phyloP scores from a whole-genome alignment of 1,284 basidiomycete species.

The Stereum hirsutum region DNA sequence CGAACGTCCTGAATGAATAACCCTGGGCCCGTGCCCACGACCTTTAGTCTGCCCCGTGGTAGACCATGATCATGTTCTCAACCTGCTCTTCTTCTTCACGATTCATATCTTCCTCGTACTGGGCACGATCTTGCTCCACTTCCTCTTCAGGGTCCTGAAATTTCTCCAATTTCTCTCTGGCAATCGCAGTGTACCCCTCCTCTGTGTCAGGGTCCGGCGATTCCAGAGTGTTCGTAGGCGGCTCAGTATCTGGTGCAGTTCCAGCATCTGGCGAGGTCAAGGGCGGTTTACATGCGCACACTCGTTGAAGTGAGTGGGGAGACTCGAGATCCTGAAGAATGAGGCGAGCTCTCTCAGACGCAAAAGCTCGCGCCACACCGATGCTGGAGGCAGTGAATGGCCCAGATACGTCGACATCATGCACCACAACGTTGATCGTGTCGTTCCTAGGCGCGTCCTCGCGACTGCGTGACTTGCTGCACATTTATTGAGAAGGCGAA shows the following conservation, averaged over 20 bases:
- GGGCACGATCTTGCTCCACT: no score
- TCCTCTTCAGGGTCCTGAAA: conserved; percentile 7
- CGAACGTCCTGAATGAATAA: no score
- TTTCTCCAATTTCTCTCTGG: conserved; percentile 17
- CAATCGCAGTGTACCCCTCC: conserved; percentile 27
- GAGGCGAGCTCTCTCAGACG: conserved; percentile 46
- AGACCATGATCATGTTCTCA: no score
- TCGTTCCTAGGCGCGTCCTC: conserved; percentile 35
- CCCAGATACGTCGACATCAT: conserved; percentile 45
- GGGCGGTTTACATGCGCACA: conserved; percentile 44
- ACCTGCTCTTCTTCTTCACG: no score
- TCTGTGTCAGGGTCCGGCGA: conserved; percentile 25
- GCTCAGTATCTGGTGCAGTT: conserved; percentile 4
- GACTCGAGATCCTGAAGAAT: conserved; percentile 38
- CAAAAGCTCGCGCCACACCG: conserved; percentile 54
- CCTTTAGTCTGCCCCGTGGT: no score
- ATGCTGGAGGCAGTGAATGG: conserved; percentile 47
- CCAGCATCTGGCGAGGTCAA: conserved; percentile 5
- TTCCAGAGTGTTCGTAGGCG: background rate
- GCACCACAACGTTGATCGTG: conserved; percentile 45
- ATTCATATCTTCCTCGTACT: no score
- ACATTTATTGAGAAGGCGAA: background rate
- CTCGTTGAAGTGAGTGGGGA: conserved; percentile 29
- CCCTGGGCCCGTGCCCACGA: no score
- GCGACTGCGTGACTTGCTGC: conserved; percentile 39